Evolutionary conservation across 2,329 filamentous ascomycete species (phyloP).

Genomic region (Pseudofabraea citricarpa): DNA sequence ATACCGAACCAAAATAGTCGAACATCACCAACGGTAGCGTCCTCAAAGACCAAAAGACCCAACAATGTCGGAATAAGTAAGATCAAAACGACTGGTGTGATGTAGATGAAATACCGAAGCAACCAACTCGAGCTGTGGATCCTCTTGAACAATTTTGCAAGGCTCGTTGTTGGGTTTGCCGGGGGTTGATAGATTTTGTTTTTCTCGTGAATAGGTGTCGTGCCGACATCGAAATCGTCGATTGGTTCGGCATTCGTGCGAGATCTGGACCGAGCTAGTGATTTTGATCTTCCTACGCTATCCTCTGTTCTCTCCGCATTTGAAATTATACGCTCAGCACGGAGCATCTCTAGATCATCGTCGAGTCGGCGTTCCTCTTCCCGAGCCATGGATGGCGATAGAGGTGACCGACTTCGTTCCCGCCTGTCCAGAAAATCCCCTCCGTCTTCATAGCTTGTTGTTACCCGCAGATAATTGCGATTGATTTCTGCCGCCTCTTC

Average conservation of each 20-base stretch:
- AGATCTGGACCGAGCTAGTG: constrained; percentile 31
- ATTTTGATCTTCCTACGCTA: constrained; percentile 31
- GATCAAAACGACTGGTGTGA: constrained; percentile 57
- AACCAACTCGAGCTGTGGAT: constrained; percentile 61
- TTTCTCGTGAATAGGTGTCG: constrained; percentile 65
- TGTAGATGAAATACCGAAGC: constrained; percentile 68
- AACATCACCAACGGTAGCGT: constrained; percentile 68
- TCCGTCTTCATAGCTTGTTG: constrained; percentile 35
- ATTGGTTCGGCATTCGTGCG: constrained; percentile 52
- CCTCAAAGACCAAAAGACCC: constrained; percentile 53
- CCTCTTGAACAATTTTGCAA: constrained; percentile 61
- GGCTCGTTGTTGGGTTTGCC: constrained; percentile 53
- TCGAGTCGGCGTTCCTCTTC: constrained; percentile 57
- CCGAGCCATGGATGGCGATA: constrained; percentile 50
- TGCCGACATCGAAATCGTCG: constrained; percentile 48
- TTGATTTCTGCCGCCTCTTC: constrained; percentile 21
- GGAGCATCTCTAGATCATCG: constrained; percentile 61
- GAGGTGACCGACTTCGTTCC: constrained; percentile 15
- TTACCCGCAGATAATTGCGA: constrained; percentile 41
- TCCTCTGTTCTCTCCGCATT: constrained; percentile 22
- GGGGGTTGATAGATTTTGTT: constrained; percentile 60
- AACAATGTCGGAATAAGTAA: constrained; percentile 65
- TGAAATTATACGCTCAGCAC: constrained; percentile 55
- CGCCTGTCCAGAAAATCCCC: constrained; percentile 20
- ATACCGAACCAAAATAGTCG: constrained; percentile 86